phyloP scores from a whole-genome alignment of 768 basidiomycete species.

The Serpula lacrymans region DNA sequence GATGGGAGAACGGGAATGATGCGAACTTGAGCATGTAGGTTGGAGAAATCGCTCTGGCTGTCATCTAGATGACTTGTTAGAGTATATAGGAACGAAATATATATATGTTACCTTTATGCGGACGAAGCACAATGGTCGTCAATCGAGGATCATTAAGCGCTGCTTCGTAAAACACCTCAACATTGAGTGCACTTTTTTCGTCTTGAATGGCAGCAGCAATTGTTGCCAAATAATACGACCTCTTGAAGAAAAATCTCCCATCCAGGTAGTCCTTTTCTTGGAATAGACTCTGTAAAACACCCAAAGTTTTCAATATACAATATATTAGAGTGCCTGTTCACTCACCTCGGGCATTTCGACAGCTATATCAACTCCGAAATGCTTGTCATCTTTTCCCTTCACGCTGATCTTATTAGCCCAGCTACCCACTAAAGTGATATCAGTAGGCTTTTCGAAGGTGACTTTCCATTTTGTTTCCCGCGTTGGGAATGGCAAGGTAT shows the following conservation, averaged over 20 bases:
- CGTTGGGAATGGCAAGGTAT: slow-evolving; percentile 63
- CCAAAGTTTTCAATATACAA: not conserved
- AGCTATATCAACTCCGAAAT: slow-evolving; percentile 74
- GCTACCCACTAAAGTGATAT: slow-evolving; percentile 78
- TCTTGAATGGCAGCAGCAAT: slow-evolving; percentile 60
- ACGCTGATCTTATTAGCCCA: slow-evolving; percentile 80
- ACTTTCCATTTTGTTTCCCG: slow-evolving; percentile 89
- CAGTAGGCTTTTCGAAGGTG: slow-evolving; percentile 70
- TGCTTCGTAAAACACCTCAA: slow-evolving; percentile 62
- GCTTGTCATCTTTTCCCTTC: slow-evolving; percentile 61
- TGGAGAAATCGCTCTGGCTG: slow-evolving; percentile 56
- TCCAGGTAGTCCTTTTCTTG: slow-evolving; percentile 95
- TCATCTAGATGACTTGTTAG: slow-evolving; percentile 38
- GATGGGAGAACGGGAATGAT: slow-evolving; percentile 67
- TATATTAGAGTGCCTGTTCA: slow-evolving; percentile 7
- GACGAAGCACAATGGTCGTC: slow-evolving; percentile 60
- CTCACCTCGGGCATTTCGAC: slow-evolving; percentile 85
- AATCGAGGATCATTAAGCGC: slow-evolving; percentile 58
- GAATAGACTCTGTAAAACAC: slow-evolving; percentile 57
- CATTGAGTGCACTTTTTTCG: slow-evolving; percentile 41
- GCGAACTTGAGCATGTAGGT: slow-evolving; percentile 66
- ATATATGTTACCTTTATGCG: slow-evolving; percentile 44
- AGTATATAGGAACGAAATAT: slow-evolving; percentile 25
- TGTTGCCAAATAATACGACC: slow-evolving; percentile 83
- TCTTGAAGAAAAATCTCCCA: slow-evolving; percentile 87